Base-by-base conservation (phyloP, 139 green algal genomes). In the Eudorina sp. region DNA sequence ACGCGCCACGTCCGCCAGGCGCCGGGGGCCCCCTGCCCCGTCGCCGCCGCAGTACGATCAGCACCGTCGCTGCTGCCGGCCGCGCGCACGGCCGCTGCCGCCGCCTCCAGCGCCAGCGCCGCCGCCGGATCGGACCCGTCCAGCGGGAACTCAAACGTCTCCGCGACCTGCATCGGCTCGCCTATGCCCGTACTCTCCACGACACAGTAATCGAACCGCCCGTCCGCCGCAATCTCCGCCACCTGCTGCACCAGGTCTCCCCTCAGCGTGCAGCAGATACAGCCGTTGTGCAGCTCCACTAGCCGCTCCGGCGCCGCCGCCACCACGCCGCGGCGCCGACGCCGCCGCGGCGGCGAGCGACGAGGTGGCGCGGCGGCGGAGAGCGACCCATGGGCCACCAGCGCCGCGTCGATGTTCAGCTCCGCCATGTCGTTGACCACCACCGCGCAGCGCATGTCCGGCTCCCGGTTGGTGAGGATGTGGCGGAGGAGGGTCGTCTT, bases 361-460 rank as follows among this genome's bases (percentile, higher is more conserved):
- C n/a, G n/a, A 1, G 3, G 55, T 41, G 41, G 79, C 41, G 40
- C 3, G 41, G 60, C 80, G 72, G 89, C 36, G 11, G 91, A 14
- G 3, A 90, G 69, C n/a, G 81, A 85, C 29, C 70, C 69, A 16
- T 69, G 69, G 53, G 79, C 46, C 70, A 98, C 89, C 40, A 97
- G 82, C 31, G 84, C 69, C 18, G 94, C 93, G 86, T 98, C 96
- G 48, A 98, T 96, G 84, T 98, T 98, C 19, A 98, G 58, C 46
- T 94, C 92, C 2, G 96, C 95, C 93, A 98, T 97, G 79, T 98
- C 96, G 82, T 98, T 98, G 0, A 98, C 96, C n/a, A 97, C 90
- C 9, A 97, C 94, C 16, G 95, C 96, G 8, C 80, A 95, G 41
- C 91, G 82, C 78, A 92, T 23, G 27, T 81, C 84, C 1, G 81